phyloP scores from a whole-genome alignment of 2,329 filamentous ascomycete genomes.

The Beauveria brongniartii region DNA sequence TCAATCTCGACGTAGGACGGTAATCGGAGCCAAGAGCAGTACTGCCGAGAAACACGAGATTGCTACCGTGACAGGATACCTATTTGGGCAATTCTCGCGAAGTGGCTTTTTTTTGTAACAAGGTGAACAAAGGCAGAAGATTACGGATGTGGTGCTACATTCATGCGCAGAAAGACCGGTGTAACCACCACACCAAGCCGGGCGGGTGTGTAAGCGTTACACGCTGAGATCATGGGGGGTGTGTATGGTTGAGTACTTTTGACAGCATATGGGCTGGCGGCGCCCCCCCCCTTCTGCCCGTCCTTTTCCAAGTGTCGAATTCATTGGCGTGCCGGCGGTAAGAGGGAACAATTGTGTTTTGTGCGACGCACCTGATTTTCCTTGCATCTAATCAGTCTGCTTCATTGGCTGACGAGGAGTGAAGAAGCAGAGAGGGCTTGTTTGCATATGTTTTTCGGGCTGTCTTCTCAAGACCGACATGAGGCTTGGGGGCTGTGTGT shows the following conservation, averaged over 20 bases:
- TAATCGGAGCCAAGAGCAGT: not conserved
- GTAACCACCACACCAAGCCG: not conserved
- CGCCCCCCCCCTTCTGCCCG: not conserved
- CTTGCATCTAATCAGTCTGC: not conserved
- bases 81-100: slow-evolving; percentile 7
- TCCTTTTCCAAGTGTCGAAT: not conserved
- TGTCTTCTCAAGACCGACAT: not conserved
- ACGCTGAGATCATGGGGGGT: not conserved
- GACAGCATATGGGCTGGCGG: not conserved
- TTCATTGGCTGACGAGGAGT: not conserved
- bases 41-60: slow-evolving; percentile 1
- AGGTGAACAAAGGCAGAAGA: not conserved
- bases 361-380: not conserved
- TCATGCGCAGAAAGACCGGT: not conserved
- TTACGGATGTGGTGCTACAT: not conserved
- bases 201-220: not conserved
- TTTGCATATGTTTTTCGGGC: not conserved
- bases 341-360: not conserved
- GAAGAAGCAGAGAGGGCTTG: not conserved
- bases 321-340: not conserved
- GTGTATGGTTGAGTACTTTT: not conserved
- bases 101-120: not conserved
- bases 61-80: not conserved
- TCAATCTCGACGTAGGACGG: not conserved
- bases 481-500: not conserved